A percentile compares a stretch with the other conserved stretches of the same genome.
Evolutionary conservation across 1,284 basidiomycete species (phyloP).

Genomic region (Thelephora terrestris): DNA sequence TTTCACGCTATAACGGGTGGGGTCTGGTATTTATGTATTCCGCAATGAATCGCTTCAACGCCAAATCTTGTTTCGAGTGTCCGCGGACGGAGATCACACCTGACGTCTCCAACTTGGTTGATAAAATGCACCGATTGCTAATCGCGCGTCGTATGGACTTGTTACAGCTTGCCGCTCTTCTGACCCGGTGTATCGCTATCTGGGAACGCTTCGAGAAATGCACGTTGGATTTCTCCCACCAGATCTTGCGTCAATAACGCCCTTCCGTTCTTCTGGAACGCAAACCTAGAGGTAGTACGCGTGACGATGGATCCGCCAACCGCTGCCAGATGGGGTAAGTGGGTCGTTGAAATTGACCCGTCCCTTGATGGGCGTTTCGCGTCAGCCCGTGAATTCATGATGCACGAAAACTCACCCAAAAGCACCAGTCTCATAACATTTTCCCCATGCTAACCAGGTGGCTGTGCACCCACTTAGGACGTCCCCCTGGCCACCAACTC

Average conservation of each 20-base stretch:
- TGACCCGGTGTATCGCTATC: slow-evolving; percentile 29
- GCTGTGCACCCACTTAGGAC: slow-evolving; percentile 84
- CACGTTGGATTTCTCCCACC: slow-evolving; percentile 62
- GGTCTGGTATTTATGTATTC: no score
- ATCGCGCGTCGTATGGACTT: neutral
- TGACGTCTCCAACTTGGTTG: no score
- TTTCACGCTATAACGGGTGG: no score
- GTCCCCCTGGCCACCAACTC: slow-evolving; percentile 95
- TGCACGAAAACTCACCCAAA: slow-evolving; percentile 43
- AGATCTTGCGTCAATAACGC: slow-evolving; percentile 74
- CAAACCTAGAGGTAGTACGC: slow-evolving; percentile 66
- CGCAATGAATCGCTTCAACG: no score
- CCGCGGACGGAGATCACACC: no score
- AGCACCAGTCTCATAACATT: slow-evolving; percentile 77
- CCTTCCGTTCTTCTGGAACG: slow-evolving; percentile 69
- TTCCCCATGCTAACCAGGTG: slow-evolving; percentile 88
- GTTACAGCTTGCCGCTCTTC: slow-evolving; percentile 16
- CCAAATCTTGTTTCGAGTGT: no score
- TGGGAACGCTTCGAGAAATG: slow-evolving; percentile 70
- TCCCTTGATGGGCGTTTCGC: slow-evolving; percentile 26
- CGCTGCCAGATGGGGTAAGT: slow-evolving; percentile 78
- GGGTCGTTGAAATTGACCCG: slow-evolving; percentile 40
- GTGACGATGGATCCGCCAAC: slow-evolving; percentile 87
- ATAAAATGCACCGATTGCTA: no score
- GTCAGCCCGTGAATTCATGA: slow-evolving; percentile 1